Evolutionary conservation across 176 grass and related monocot species (phyloP), one percentile per base, ranked within the genome.

Genomic region (Alopecurus myosuroides): DNA sequence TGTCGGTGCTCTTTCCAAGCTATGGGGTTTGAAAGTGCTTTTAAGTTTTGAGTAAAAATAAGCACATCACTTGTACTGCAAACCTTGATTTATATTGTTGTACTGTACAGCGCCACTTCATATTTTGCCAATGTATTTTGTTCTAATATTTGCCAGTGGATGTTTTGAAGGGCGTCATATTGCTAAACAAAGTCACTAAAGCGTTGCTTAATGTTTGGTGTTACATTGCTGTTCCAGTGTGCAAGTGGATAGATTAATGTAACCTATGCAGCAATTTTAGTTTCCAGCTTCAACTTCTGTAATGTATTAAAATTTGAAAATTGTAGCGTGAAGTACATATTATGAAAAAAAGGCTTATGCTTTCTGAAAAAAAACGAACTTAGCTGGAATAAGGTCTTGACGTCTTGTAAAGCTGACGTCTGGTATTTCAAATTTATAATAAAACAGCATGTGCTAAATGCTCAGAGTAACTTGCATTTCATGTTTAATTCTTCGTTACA

Each of bases 401-500:
- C 46, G 42, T 25, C 57, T 82, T 87, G n/a, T 31, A 19, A 17
- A 20, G 22, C 31, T 70, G 30, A 83, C 30, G 14, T 40, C 26
- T 86, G 58, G 15, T 84, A 75, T 87, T 84, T 80, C 25, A 10
- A 30, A 84, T 80, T 14, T 37, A 51, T 45, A 7, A 49, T 70
- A 52, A 80, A 84, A 84, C 29, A 84, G 23, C 60, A 33, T 85
- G 20, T 20, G 12, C 26, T 14, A 80, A 75, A 57, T 75, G 36
- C 81, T 75, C n/a, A 76, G 64, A 76, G 23, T 87, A 79, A 87
- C 58, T 77, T 33, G 5, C 41, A 70, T 76, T 75, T 91, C 70
- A 74, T 91, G 65, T 90, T 91, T 89, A 52, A 77, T 98, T 85
- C 56, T 65, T 88, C 42, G 86, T 85, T 80, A 64, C 84, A 99